These are phyloP conservation scores for Tolypocladium guangdongense DNA, from an alignment of 2,329 filamentous ascomycete genomes.

Conservation along the genomic window DNA sequence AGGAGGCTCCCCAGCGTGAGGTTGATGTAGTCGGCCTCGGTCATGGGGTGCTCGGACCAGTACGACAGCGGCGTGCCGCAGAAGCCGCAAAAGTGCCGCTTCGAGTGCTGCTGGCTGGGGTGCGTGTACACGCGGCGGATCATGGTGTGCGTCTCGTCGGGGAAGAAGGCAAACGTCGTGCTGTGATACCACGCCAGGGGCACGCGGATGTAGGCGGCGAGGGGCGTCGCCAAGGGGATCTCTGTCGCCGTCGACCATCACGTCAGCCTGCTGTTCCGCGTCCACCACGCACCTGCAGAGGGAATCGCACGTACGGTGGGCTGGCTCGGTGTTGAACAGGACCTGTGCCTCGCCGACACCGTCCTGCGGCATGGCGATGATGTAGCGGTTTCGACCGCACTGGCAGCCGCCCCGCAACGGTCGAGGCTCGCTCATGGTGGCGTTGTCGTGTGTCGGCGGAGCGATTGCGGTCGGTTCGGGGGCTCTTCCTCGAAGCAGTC, in stretches of 20 bases:
- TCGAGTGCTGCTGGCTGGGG: constrained; percentile 42
- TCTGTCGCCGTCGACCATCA: constrained; percentile 24
- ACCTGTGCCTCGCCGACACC: constrained; percentile 50
- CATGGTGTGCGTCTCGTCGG: constrained; percentile 59
- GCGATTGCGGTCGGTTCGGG: neutral
- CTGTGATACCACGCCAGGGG: constrained; percentile 74
- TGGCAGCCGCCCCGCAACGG: constrained; percentile 67
- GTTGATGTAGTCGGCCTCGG: constrained; percentile 68
- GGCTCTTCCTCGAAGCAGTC: neutral
- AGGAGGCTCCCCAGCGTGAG: constrained; percentile 70
- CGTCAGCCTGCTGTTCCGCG: neutral
- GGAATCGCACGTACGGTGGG: constrained; percentile 53
- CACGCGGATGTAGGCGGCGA: constrained; percentile 74
- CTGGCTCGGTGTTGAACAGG: constrained; percentile 60
- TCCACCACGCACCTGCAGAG: neutral
- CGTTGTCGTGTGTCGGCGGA: neutral
- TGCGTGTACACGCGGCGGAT: constrained; percentile 61
- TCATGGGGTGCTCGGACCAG: constrained; percentile 64
- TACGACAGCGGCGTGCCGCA: constrained; percentile 79
- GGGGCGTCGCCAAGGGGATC: constrained; percentile 57
- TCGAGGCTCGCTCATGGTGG: constrained; percentile 35
- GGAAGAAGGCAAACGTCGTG: constrained; percentile 61
- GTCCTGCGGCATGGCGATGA: constrained; percentile 55
- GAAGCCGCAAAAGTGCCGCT: constrained; percentile 81
- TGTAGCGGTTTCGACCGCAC: constrained; percentile 78